Evolutionary conservation across 768 basidiomycete species (phyloP), one percentile per base, ranked within the genome.

Genomic region (Trametes cubensis): DNA sequence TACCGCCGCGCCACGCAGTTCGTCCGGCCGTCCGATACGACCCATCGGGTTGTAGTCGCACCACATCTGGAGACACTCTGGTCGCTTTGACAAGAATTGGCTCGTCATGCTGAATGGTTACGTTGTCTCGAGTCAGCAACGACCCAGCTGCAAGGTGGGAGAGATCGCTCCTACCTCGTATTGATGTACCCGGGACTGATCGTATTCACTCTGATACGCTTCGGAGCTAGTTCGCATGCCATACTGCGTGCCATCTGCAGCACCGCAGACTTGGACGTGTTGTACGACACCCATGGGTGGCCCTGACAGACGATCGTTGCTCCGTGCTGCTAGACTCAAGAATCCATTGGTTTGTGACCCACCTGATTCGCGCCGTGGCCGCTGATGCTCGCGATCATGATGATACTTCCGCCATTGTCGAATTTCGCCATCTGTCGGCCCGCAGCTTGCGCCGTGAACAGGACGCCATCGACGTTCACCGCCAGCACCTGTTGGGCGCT

Each of bases 201-300:
- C 6, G 85, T 78, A 71, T 92, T 92, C 60, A 90, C 88, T 2
- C 90, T 81, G 54, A 92, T 90, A 0, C 77, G 74, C 71, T 85
- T 75, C 26, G 69, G 74, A 0, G 87, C 90, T 0, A 92, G 79
- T 69, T 92, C 90, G 68, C 88, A 90, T 2, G 89, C 90, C 88
- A 92, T 87, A 70, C 86, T 89, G 40, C 90, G 82, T 5, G 79
- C 85, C 87, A 90, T 89, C 73, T 92, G 90, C 45, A 91, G 73
- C 15, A 92, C 88, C 3, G 85, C 90, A 1, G 86, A 83, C 73
- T 92, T 92, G 75, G 86, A 88, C 49, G 82, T 80, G 73, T 90
- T 90, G 75, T 91, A 92, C 18, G 87, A 82, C 46, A 85, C 81
- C 88, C 87, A 90, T 1, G 85, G 81, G 64, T 89, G 87, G 61